phyloP scores from a whole-genome alignment of 805 yeast genomes.

The Blastobotrys attinorum region DNA sequence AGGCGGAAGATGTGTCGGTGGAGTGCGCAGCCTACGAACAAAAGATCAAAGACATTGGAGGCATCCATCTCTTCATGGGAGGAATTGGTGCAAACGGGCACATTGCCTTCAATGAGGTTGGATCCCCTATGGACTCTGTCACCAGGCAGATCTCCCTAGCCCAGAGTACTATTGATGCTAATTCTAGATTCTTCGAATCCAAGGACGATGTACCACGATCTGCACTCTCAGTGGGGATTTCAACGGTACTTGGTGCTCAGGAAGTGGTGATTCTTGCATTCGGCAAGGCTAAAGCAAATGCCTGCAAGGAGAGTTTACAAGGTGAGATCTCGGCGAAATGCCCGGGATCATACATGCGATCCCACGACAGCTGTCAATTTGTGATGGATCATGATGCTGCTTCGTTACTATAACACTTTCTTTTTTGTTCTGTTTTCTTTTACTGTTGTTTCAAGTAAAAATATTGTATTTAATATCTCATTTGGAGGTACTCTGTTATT shows the following conservation, averaged over 20 bases:
- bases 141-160: constrained; percentile 44
- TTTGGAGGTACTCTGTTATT: too few relatives aligned
- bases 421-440: background rate
- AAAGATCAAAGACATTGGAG: constrained; percentile 40
- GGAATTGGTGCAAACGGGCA: constrained; percentile 59
- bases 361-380: constrained; percentile 34
- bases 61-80: constrained; percentile 47
- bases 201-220: constrained; percentile 39
- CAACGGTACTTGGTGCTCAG: constrained; percentile 47
- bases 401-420: constrained; percentile 7
- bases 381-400: constrained; percentile 44
- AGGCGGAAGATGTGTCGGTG: constrained; percentile 35
- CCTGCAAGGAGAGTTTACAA: constrained; percentile 38
- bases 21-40: constrained; percentile 45
- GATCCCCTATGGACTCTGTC: constrained; percentile 37
- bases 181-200: constrained; percentile 45
- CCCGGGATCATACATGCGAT: constrained; percentile 46
- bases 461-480: too few relatives aligned
- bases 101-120: constrained; percentile 52
- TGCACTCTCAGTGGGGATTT: constrained; percentile 50
- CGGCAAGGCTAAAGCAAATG: constrained; percentile 40
- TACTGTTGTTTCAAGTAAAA: too few relatives aligned
- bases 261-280: constrained; percentile 46
- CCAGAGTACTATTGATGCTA: constrained; percentile 44
- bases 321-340: constrained; percentile 35